phyloP scores from a whole-genome alignment of 2,329 filamentous ascomycete genomes.

The Claviceps digitariae region DNA sequence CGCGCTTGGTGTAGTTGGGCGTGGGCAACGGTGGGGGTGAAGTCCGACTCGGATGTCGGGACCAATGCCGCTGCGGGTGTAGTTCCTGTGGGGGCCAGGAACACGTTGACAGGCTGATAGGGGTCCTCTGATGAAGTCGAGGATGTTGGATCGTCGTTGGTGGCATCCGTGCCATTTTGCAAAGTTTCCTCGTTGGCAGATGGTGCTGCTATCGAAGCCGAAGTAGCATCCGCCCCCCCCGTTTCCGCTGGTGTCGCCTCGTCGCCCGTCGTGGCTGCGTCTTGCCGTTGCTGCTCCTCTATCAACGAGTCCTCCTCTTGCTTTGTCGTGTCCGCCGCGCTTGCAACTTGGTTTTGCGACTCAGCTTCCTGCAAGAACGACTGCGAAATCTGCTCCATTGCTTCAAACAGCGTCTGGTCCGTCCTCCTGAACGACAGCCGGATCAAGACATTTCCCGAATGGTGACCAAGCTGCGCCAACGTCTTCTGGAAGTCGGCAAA shows the following conservation, averaged over 20 bases:
- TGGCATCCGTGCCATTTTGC: background rate
- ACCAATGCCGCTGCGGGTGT: slow-evolving; percentile 63
- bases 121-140: slow-evolving; percentile 15
- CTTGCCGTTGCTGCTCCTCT: slow-evolving; percentile 5
- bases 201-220: slow-evolving; percentile 4
- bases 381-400: slow-evolving; percentile 65
- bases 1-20: slow-evolving; percentile 61
- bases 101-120: slow-evolving; percentile 52
- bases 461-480: slow-evolving; percentile 73
- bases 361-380: slow-evolving; percentile 47
- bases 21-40: slow-evolving; percentile 60
- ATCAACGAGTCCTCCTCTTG: background rate
- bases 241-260: background rate
- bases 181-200: slow-evolving; percentile 9
- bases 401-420: slow-evolving; percentile 67
- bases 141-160: background rate
- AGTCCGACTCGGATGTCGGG: slow-evolving; percentile 59
- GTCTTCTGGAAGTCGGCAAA: slow-evolving; percentile 83
- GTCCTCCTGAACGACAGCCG: slow-evolving; percentile 65
- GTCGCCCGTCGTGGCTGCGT: slow-evolving; percentile 13
- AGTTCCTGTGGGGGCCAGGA: slow-evolving; percentile 58
- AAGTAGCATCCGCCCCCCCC: background rate
- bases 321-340: slow-evolving; percentile 2
- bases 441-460: slow-evolving; percentile 68
- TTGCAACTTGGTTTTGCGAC: slow-evolving; percentile 8